These are phyloP conservation scores for Nitzschia putrida DNA, from an alignment of 108 stramenopile genomes.

Conservation along the genomic window DNA sequence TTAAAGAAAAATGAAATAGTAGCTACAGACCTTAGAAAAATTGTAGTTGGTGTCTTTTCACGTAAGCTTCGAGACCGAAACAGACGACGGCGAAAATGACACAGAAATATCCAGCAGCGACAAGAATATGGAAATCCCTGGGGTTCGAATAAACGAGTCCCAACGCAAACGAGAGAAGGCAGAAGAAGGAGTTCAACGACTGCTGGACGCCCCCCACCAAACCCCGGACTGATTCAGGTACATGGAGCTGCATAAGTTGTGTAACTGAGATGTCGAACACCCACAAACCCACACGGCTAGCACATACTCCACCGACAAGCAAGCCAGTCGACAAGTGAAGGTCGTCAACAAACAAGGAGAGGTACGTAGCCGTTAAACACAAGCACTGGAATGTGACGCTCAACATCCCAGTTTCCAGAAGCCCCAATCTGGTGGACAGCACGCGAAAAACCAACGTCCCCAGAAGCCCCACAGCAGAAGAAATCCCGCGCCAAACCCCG, in stretches of 20 bases:
- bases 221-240: conserved; percentile 53
- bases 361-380: conserved; percentile 43
- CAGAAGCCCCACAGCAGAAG: conserved; percentile 53
- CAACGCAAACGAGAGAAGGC: conserved; percentile 44
- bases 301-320: conserved; percentile 60
- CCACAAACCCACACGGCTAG: conserved; percentile 70
- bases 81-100: conserved; percentile 50
- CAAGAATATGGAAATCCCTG: conserved; percentile 46
- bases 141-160: conserved; percentile 63
- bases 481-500: conserved; percentile 60
- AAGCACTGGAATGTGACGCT: conserved; percentile 54
- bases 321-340: conserved; percentile 27
- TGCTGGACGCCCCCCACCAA: conserved; percentile 65
- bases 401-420: conserved; percentile 56
- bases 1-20: background rate
- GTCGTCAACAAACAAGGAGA: conserved; percentile 40
- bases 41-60: conserved; percentile 2
- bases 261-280: conserved; percentile 69
- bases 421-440: conserved; percentile 16
- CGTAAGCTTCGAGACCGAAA: conserved; percentile 40
- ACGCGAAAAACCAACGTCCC: conserved; percentile 64
- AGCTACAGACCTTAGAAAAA: background rate
- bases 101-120: conserved; percentile 38
- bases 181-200: conserved; percentile 59
- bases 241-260: conserved; percentile 63